These are phyloP conservation scores for Xylaria palmicola DNA, from an alignment of 495 filamentous ascomycete species.

Conservation along the genomic window DNA sequence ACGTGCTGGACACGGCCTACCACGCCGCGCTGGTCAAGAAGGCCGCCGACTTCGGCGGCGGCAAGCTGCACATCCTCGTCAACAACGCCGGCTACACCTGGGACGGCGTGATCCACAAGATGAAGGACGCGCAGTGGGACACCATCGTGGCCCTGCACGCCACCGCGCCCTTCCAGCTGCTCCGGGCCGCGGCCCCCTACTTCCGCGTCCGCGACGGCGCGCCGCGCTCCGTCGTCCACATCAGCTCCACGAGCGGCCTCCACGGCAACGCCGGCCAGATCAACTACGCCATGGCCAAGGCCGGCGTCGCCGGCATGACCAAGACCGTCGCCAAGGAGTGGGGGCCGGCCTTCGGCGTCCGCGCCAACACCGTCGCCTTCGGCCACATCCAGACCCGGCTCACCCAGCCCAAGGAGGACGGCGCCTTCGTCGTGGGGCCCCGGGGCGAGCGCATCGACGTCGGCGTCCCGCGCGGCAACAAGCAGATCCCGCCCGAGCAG, in stretches of 20 bases:
- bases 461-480: constrained; percentile 60
- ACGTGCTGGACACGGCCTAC: constrained; percentile 66
- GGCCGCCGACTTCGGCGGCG: constrained; percentile 74
- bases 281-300: constrained; percentile 83
- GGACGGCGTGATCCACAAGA: constrained; percentile 92
- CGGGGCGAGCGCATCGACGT: constrained; percentile 76
- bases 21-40: constrained; percentile 67
- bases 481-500: constrained; percentile 32
- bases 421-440: constrained; percentile 70
- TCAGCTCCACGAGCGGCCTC: constrained; percentile 72
- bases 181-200: constrained; percentile 76
- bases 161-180: constrained; percentile 78
- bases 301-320: constrained; percentile 73
- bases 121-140: constrained; percentile 88
- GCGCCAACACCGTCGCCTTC: constrained; percentile 81
- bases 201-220: constrained; percentile 84
- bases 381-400: constrained; percentile 75
- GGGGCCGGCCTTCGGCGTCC: constrained; percentile 80
- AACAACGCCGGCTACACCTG: constrained; percentile 89
- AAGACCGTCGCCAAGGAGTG: constrained; percentile 92
- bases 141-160: constrained; percentile 79
- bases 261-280: constrained; percentile 85
- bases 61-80: constrained; percentile 85
- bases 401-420: constrained; percentile 76
- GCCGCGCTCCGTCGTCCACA: constrained; percentile 76